phyloP scores from a whole-genome alignment of 1,284 basidiomycete species.

The Trichosporon sp. region DNA sequence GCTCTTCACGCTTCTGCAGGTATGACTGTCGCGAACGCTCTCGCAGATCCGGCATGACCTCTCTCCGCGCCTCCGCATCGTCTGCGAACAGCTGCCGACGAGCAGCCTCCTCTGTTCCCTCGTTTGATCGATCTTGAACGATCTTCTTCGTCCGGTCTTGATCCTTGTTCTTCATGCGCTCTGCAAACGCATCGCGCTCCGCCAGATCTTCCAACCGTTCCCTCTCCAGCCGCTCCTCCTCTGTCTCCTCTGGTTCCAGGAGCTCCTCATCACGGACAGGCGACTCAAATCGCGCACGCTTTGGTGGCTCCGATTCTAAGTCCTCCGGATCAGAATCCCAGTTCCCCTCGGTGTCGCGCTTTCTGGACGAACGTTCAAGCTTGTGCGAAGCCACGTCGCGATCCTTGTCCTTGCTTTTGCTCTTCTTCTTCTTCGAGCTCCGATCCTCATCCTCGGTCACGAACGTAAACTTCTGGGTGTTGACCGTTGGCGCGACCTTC shows the following conservation, averaged over 20 bases:
- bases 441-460: conserved; percentile 70
- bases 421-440: conserved; percentile 53
- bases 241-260: conserved; percentile 60
- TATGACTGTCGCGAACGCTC: conserved; percentile 90
- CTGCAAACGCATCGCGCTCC: conserved; percentile 91
- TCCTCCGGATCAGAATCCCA: conserved; percentile 58
- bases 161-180: conserved; percentile 81
- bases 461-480: conserved; percentile 74
- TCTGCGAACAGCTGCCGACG: conserved; percentile 80
- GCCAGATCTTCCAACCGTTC: conserved; percentile 76
- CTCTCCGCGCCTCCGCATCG: conserved; percentile 72
- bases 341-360: conserved; percentile 66
- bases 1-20: conserved; percentile 90
- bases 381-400: conserved; percentile 58
- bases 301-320: conserved; percentile 68
- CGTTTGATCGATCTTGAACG: conserved; percentile 87
- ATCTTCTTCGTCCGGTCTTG: conserved; percentile 82
- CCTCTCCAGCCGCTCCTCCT: conserved; percentile 69
- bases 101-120: conserved; percentile 79
- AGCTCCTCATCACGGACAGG: conserved; percentile 42
- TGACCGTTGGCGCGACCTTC: conserved; percentile 61
- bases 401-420: conserved; percentile 57
- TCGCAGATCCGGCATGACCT: conserved; percentile 80
- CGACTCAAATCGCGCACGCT: conserved; percentile 51
- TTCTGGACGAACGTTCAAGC: conserved; percentile 65